Evolutionary conservation across 2,329 filamentous ascomycete species (phyloP).

Genomic region (Spiromastix sp.): DNA sequence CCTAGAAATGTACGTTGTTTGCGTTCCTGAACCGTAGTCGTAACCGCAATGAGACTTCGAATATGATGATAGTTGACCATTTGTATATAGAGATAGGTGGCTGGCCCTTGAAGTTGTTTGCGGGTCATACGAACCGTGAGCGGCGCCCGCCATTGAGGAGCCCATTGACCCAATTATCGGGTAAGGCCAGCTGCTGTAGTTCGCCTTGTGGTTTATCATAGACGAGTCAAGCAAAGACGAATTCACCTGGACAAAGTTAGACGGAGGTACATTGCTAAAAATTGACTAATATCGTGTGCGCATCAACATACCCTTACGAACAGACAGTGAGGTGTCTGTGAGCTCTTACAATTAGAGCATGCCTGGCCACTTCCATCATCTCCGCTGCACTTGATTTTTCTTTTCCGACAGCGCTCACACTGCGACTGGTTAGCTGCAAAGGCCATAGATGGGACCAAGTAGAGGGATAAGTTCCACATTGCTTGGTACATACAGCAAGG

Average conservation of each 20-base stretch:
- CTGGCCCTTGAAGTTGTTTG: constrained; percentile 4
- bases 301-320: constrained; percentile 59
- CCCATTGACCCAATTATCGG: constrained; percentile 12
- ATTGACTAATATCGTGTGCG: no score
- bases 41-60: constrained; percentile 3
- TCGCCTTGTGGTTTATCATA: constrained; percentile 17
- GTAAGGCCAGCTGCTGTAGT: constrained; percentile 19
- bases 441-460: not conserved
- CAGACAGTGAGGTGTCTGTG: constrained; percentile 56
- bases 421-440: constrained; percentile 1
- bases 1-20: constrained; percentile 2
- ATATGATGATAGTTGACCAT: constrained; percentile 2
- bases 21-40: constrained; percentile 5
- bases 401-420: constrained; percentile 82
- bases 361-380: constrained; percentile 64
- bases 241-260: constrained; percentile 20
- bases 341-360: constrained; percentile 74
- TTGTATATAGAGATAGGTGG: constrained; percentile 3
- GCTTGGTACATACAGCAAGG: constrained; percentile 40
- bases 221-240: no score
- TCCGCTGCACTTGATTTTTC: constrained; percentile 91
- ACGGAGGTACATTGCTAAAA: not conserved
- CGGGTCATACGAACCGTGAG: constrained; percentile 1
- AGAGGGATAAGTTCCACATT: constrained; percentile 5
- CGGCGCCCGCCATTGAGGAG: constrained; percentile 8